A percentile compares a stretch with the other conserved stretches of the same genome.
Evolutionary conservation across 805 yeast species (phyloP).

Genomic region (Zygosaccharomyces bailii): DNA sequence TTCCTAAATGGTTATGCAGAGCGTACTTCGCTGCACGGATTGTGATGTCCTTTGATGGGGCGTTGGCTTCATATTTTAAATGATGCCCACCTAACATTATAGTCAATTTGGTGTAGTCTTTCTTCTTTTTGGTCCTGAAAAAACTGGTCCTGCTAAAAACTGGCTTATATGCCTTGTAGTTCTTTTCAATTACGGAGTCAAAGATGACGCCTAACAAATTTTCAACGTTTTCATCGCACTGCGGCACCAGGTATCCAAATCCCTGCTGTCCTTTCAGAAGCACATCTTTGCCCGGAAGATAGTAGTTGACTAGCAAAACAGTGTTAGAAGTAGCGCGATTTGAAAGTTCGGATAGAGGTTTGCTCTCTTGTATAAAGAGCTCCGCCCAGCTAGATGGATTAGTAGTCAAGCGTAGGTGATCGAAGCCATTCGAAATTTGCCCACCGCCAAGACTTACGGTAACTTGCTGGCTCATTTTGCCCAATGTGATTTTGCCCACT

Average conservation of each 20-base stretch:
- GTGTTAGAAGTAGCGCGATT: slow-evolving; percentile 36
- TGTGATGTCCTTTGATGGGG: slow-evolving; percentile 20
- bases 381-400: slow-evolving; percentile 42
- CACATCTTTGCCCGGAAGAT: slow-evolving; percentile 44
- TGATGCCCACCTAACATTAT: slow-evolving; percentile 88
- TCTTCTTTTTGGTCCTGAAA: slow-evolving; percentile 16
- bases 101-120: slow-evolving; percentile 66
- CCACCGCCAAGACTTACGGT: slow-evolving; percentile 8
- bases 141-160: slow-evolving; percentile 13
- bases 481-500: neutral
- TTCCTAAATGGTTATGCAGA: slow-evolving; percentile 40
- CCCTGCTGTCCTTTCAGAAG: slow-evolving; percentile 50
- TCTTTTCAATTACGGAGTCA: slow-evolving; percentile 79
- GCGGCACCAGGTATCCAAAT: slow-evolving; percentile 87
- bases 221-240: slow-evolving; percentile 44
- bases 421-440: slow-evolving; percentile 34
- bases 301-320: slow-evolving; percentile 71
- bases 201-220: slow-evolving; percentile 80
- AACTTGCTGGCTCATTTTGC: neutral
- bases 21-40: slow-evolving; percentile 37
- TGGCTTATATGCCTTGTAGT: slow-evolving; percentile 34
- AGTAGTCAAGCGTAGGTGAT: slow-evolving; percentile 60
- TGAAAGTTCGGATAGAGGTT: slow-evolving; percentile 23
- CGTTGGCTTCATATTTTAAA: slow-evolving; percentile 35
- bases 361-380: slow-evolving; percentile 25